A percentile compares a stretch with the other conserved stretches of the same genome.
These are phyloP conservation scores for Trichosporon faecale DNA, from an alignment of 1,284 basidiomycete genomes.

Conservation along the genomic window DNA sequence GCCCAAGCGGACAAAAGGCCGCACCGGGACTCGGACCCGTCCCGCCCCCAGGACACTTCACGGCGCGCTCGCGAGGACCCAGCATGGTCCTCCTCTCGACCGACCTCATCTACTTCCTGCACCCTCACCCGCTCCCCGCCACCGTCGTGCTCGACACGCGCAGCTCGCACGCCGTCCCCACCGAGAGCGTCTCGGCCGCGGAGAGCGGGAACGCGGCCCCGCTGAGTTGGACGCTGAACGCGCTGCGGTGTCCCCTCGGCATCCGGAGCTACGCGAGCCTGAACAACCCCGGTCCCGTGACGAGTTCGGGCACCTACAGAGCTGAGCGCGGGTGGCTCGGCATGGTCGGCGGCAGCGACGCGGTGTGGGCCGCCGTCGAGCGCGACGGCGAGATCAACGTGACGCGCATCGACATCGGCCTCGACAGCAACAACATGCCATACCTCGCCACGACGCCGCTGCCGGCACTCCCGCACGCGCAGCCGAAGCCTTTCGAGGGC, in stretches of 20 bases:
- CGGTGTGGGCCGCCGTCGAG: slow-evolving; percentile 42
- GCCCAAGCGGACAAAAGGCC: slow-evolving; percentile 10
- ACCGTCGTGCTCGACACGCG: slow-evolving; percentile 22
- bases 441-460: slow-evolving; percentile 36
- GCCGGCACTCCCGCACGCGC: slow-evolving; percentile 29
- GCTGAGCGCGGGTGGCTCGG: slow-evolving; percentile 40
- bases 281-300: slow-evolving; percentile 15
- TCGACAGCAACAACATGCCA: slow-evolving; percentile 28
- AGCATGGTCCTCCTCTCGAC: slow-evolving; percentile 32
- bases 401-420: slow-evolving; percentile 37
- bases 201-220: slow-evolving; percentile 16
- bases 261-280: slow-evolving; percentile 21
- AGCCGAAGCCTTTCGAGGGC: slow-evolving; percentile 8
- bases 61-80: slow-evolving; percentile 28
- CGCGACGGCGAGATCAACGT: slow-evolving; percentile 29
- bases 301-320: background rate
- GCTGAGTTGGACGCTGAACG: slow-evolving; percentile 31
- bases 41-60: slow-evolving; percentile 26
- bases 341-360: slow-evolving; percentile 32
- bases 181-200: slow-evolving; percentile 14
- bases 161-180: slow-evolving; percentile 14
- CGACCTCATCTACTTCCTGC: slow-evolving; percentile 31
- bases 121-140: slow-evolving; percentile 26
- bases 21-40: slow-evolving; percentile 33
- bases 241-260: slow-evolving; percentile 29